Base-by-base conservation (phyloP, 768 basidiomycete species). In the Pilatotrama ljubarskyi region DNA sequence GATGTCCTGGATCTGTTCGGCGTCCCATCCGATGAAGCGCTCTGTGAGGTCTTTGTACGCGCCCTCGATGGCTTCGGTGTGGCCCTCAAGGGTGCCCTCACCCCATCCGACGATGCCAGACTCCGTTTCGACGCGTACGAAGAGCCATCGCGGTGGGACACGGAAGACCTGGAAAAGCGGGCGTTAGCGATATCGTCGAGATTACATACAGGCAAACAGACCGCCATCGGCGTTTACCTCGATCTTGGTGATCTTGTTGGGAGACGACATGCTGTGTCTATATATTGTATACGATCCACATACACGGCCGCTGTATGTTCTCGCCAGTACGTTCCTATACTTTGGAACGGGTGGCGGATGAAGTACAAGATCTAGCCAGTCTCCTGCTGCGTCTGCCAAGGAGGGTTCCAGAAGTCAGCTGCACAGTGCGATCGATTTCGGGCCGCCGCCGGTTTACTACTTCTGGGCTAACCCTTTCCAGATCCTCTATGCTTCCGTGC, bases 41-140 rank as follows among this genome's bases (percentile, higher is more conserved):
- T 82, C 76, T 9, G 75, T 71, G n/a, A 91, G 77, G 64, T 88
- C 86, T 22, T 72, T 65, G 64, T 83, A 78, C 15, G 86, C 84
- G 25, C 88, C 88, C 70, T 89, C 85, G 18, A 91, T 78, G 11
- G 88, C 86, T 71, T 91, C 87, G 6, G 86, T 86, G 68, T 90
- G 88, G 7, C 84, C 82, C 70, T 89, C 90, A 1, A 91, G 79
- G 0, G 87, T 89, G 25, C 78, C 84, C 70, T 90, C 88, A 11
- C 88, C 88, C 87, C 89, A 90, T 32, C 88, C 88, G 26, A 89
- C 79, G 24, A 84, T 70, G 0, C 84, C 86, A 42, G 83, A 80
- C 5, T 77, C 76, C 0, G 86, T 88, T 64, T 84, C 83, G n/a
- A 89, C 80, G 8, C 86, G 80, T 25, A 89, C 84, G 65, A 90